phyloP scores from a whole-genome alignment of 177 flowering plant genomes.

The Vitis hybrid region DNA sequence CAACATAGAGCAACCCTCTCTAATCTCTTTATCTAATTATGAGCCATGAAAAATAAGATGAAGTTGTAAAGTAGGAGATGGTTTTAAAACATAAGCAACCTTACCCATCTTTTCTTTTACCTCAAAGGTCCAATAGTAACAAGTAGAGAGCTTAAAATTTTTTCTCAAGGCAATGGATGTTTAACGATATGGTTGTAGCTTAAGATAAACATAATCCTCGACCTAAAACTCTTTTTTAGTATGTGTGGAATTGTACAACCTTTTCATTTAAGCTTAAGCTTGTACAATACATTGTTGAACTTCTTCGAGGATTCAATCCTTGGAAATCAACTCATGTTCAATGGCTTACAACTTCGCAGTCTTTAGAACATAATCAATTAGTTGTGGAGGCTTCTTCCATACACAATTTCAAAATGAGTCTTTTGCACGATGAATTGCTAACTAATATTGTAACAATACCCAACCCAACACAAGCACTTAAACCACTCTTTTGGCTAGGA shows the following conservation, averaged over 20 bases:
- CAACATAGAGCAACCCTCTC: neutral
- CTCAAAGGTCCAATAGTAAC: neutral
- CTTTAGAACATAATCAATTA: constrained; percentile 2
- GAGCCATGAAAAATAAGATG: too few species aligned
- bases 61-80: neutral
- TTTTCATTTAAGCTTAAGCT: too few species aligned
- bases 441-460: constrained; percentile 16
- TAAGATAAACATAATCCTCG: too few species aligned
- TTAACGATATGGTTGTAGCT: constrained; percentile 4
- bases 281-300: too few species aligned
- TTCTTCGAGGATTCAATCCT: too few species aligned
- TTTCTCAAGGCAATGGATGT: neutral
- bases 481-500: neutral
- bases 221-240: too few species aligned
- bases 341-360: neutral
- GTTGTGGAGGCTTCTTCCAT: constrained; percentile 9
- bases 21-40: too few species aligned
- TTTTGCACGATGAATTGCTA: constrained; percentile 4
- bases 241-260: too few species aligned
- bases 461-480: constrained; percentile 16
- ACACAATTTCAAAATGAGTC: constrained; percentile 15
- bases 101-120: neutral
- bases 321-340: neutral
- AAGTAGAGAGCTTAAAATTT: neutral
- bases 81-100: constrained; percentile 2